Base-by-base conservation (phyloP, 148 eudicot species). In the Chenopodium suecicum region DNA sequence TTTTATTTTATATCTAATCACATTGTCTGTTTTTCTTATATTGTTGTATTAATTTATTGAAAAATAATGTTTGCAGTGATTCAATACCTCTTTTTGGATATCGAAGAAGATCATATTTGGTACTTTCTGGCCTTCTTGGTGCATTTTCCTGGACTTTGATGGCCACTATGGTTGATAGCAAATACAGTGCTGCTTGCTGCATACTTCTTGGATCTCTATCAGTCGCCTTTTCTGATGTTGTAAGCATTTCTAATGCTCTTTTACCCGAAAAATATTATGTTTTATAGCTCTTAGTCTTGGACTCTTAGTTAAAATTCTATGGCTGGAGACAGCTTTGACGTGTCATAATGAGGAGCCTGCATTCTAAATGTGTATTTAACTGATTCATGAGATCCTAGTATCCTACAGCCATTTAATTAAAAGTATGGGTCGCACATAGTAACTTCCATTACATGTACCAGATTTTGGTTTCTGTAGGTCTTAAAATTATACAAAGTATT, bases 181-280 rank as follows among this genome's bases (percentile, higher is more conserved):
- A 94, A 88, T 94, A 92, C 74, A 86, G 88, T 79, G 98, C 96
- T 81, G 92, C 95, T 77, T 88, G 91, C 64, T 94, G 94, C 87
- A 94, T 92, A 87, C 93, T 96, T 78, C 92, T 94, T 77, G 97
- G 98, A 79, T 96, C 99, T 80, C 95, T 96, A 86, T 95, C 99
- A 82, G 99, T 95, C 76, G 99, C 99, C 83, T 94, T 95, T 89
- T 95, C 99, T 80, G 99, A 95, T 88, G 99, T 95, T 75, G 99
- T 95, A 91, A 95, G 98, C 85, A 78, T 81, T 72, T 81, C 20
- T 7, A 63, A 25, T 54, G 7, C n/a, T 52, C 13, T 56, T 64
- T 20, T 14, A 54, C 13, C 4, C 3, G 11, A 32, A 23, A 60
- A 9, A 70, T 31, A 37, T 23, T 73, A 63, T 54, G 48, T 20